Evolutionary conservation across 129 eudicot species (phyloP).

Genomic region (Saposhnikovia divaricata): DNA sequence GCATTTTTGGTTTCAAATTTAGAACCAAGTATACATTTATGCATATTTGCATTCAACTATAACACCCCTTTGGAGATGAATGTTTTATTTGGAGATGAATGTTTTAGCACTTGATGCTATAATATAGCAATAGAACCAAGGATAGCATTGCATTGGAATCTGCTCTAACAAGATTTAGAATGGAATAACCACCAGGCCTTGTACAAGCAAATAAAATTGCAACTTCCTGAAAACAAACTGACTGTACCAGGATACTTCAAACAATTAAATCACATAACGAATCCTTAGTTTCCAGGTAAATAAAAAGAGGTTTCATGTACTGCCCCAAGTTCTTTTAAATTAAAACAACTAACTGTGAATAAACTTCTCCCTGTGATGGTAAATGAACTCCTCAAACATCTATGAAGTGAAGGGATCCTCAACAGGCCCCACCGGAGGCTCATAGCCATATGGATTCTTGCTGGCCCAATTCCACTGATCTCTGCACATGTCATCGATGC

Average conservation of each 20-base stretch:
- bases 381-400: background rate
- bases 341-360: background rate
- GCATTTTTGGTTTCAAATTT: too few species aligned
- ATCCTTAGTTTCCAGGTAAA: background rate
- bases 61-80: too few species aligned
- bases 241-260: background rate
- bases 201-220: background rate
- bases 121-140: too few species aligned
- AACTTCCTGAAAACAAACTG: background rate
- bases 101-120: too few species aligned
- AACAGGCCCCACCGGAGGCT: background rate
- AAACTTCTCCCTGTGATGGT: background rate
- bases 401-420: background rate
- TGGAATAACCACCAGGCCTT: background rate
- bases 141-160: too few species aligned
- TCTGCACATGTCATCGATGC: conserved; percentile 77
- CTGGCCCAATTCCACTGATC: conserved; percentile 99
- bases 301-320: background rate
- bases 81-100: too few species aligned
- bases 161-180: background rate
- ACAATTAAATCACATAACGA: background rate
- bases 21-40: too few species aligned
- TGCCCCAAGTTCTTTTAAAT: background rate
- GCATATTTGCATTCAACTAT: too few species aligned
- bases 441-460: conserved; percentile 88